Conservation (phyloP, 2,329 filamentous ascomycete genomes). For the Atkinsonella texensis region DNA sequence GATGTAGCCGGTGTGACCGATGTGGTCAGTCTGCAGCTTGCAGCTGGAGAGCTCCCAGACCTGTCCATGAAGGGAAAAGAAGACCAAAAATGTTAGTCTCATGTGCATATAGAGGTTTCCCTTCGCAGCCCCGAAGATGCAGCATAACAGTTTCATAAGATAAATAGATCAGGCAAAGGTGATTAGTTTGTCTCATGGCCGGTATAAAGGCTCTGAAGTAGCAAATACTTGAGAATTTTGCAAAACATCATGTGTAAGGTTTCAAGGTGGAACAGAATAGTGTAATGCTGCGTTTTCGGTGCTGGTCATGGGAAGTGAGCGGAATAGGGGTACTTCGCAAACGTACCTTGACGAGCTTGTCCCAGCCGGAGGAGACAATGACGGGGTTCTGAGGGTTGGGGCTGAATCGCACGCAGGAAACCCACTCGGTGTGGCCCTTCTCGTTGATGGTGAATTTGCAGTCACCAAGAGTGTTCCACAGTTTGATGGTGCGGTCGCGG, state of each 20-base stretch:
- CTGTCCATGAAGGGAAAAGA: conserved; percentile 34
- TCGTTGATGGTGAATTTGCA: conserved; percentile 99
- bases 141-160: not conserved
- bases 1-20: conserved; percentile 98
- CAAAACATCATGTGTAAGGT: conserved; percentile 69
- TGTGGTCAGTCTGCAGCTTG: conserved; percentile 99
- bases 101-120: not conserved
- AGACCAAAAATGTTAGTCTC: conserved; percentile 4
- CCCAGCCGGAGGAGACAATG: conserved; percentile 97
- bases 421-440: conserved; percentile 99
- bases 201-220: conserved; percentile 89
- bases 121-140: not conserved
- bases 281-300: not conserved
- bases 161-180: conserved; percentile 68
- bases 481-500: conserved; percentile 97
- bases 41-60: conserved; percentile 99
- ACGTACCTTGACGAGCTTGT: conserved; percentile 99
- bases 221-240: conserved; percentile 92
- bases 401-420: conserved; percentile 98
- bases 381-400: conserved; percentile 99
- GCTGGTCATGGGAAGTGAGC: not conserved
- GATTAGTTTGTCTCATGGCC: conserved; percentile 95
- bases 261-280: not conserved
- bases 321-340: not conserved
- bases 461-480: conserved; percentile 99